These are phyloP conservation scores for Chaetomiaceae sp. DNA, from an alignment of 2,329 filamentous ascomycete species.

Conservation along the genomic window DNA sequence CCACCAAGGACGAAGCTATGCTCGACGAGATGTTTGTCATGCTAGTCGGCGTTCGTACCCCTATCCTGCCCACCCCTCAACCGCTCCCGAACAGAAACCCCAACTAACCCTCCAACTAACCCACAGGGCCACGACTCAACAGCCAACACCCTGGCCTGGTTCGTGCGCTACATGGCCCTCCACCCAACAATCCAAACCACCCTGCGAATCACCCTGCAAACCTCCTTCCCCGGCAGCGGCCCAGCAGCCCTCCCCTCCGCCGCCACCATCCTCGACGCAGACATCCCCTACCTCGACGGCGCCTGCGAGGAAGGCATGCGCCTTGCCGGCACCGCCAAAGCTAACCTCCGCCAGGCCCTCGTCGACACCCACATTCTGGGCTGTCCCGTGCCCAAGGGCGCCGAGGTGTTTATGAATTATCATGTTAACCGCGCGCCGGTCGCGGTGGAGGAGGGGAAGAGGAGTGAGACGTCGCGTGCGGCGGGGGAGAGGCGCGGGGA, in stretches of 20 bases:
- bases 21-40: slow-evolving; percentile 27
- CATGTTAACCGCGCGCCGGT: slow-evolving; percentile 5
- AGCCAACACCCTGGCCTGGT: slow-evolving; percentile 30
- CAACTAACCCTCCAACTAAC: slow-evolving; percentile 31
- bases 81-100: slow-evolving; percentile 1
- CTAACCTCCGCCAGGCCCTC: slow-evolving; percentile 29
- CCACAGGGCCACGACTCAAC: slow-evolving; percentile 42
- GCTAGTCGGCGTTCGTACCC: slow-evolving; percentile 20
- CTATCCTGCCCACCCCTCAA: background rate
- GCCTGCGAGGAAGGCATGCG: slow-evolving; percentile 38
- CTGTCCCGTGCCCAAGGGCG: slow-evolving; percentile 22
- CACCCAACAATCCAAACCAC: slow-evolving; percentile 9
- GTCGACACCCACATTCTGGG: slow-evolving; percentile 39
- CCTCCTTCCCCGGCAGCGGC: slow-evolving; percentile 23
- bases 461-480: slow-evolving; percentile 11
- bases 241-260: slow-evolving; percentile 9
- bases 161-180: slow-evolving; percentile 21
- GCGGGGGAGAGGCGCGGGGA: slow-evolving; percentile 12
- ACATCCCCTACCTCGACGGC: slow-evolving; percentile 39
- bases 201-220: slow-evolving; percentile 17
- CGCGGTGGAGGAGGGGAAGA: slow-evolving; percentile 11
- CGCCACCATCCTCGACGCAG: slow-evolving; percentile 14
- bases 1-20: slow-evolving; percentile 26
- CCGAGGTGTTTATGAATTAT: slow-evolving; percentile 17
- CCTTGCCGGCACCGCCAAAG: slow-evolving; percentile 26